These are phyloP conservation scores for Fusarium sp. DNA, from an alignment of 2,329 filamentous ascomycete genomes.

Conservation along the genomic window DNA sequence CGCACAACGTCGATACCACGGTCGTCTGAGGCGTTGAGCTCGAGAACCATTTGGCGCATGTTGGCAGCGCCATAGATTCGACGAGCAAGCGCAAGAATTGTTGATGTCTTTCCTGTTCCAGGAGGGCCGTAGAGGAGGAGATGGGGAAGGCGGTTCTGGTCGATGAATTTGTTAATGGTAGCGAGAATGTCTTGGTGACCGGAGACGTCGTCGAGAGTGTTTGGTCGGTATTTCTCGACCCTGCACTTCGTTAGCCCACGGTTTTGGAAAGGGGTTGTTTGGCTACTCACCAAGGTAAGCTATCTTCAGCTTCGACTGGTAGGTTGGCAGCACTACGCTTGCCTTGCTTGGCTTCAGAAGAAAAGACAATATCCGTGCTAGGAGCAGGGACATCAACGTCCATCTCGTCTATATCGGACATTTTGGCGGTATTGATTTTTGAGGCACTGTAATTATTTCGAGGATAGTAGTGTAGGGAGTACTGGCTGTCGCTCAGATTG, in stretches of 20 bases:
- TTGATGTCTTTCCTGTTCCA: constrained; percentile 97
- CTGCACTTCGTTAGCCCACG: constrained; percentile 54
- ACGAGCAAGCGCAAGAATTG: constrained; percentile 90
- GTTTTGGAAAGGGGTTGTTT: not conserved
- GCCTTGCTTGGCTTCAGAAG: constrained; percentile 82
- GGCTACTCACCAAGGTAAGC: constrained; percentile 80
- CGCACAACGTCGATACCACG: constrained; percentile 97
- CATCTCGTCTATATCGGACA: constrained; percentile 73
- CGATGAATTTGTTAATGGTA: constrained; percentile 97
- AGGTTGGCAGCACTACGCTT: constrained; percentile 94
- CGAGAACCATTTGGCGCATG: constrained; percentile 97
- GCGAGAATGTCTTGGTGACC: constrained; percentile 97
- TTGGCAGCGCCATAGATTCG: constrained; percentile 93
- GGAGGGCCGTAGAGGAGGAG: constrained; percentile 96
- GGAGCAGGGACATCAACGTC: constrained; percentile 64
- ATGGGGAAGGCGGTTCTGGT: constrained; percentile 92
- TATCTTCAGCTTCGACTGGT: constrained; percentile 93
- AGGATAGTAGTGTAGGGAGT: not conserved
- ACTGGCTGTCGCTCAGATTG: constrained; percentile 7
- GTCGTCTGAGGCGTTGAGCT: constrained; percentile 97
- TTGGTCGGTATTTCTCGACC: constrained; percentile 97
- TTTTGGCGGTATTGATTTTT: constrained; percentile 45
- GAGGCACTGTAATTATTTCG: not conserved
- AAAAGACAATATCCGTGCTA: constrained; percentile 71
- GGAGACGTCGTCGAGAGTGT: constrained; percentile 89